These are phyloP conservation scores for Aspergillus sp. DNA, from an alignment of 2,329 filamentous ascomycete species.

Conservation along the genomic window DNA sequence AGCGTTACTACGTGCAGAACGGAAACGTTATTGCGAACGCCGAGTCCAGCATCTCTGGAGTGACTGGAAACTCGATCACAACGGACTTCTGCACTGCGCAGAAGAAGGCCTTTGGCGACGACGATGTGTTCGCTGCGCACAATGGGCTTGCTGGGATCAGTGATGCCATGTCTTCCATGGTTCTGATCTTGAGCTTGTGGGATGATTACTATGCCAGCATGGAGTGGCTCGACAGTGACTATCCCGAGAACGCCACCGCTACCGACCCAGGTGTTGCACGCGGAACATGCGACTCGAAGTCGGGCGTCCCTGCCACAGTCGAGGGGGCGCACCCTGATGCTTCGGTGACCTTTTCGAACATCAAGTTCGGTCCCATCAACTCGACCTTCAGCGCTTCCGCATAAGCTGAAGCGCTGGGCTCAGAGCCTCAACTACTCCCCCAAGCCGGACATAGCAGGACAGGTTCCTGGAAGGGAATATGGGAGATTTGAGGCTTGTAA, in stretches of 20 bases:
- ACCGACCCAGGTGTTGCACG: conserved; percentile 53
- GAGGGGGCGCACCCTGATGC: conserved; percentile 51
- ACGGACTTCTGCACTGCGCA: conserved; percentile 59
- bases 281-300: conserved; percentile 56
- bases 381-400: conserved; percentile 47
- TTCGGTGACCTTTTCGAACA: conserved; percentile 60
- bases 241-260: conserved; percentile 52
- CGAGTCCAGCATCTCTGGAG: conserved; percentile 46
- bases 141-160: conserved; percentile 60
- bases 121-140: conserved; percentile 53
- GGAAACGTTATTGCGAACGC: conserved; percentile 61
- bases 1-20: conserved; percentile 66
- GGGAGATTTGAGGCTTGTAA: not conserved
- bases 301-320: conserved; percentile 55
- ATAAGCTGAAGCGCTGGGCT: not conserved
- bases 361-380: conserved; percentile 59
- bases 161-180: conserved; percentile 58
- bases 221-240: conserved; percentile 72
- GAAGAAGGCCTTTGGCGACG: conserved; percentile 59
- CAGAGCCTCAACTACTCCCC: not conserved
- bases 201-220: conserved; percentile 69
- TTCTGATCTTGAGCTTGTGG: conserved; percentile 62
- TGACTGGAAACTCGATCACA: conserved; percentile 57
- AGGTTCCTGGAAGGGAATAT: not conserved
- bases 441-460: not conserved